These are phyloP conservation scores for Solanum neorickii DNA, from an alignment of 257 asterid species.

Conservation along the genomic window DNA sequence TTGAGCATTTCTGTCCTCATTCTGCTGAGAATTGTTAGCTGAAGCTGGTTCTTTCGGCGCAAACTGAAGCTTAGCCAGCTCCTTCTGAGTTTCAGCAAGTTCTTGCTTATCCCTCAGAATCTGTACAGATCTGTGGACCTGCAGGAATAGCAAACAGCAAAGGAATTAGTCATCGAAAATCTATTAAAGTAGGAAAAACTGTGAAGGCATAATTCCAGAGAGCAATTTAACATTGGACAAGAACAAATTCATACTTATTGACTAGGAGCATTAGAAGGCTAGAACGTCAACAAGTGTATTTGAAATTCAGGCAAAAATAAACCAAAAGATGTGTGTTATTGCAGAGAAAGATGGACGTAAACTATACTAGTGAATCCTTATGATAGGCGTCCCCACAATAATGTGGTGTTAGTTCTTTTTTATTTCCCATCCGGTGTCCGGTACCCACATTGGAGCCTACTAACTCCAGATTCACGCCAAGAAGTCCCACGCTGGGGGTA, in stretches of 20 bases:
- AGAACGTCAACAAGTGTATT: neutral
- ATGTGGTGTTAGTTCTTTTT: neutral
- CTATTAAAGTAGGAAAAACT: neutral
- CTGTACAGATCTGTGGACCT: conserved; percentile 12
- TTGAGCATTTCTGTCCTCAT: conserved; percentile 2
- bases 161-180: neutral
- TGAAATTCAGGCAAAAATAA: neutral
- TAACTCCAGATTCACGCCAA: too few species aligned
- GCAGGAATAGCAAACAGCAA: neutral
- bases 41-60: neutral
- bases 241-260: neutral
- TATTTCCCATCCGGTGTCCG: neutral
- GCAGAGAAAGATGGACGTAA: neutral
- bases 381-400: neutral
- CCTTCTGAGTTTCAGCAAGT: conserved; percentile 11
- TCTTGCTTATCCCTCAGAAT: conserved; percentile 12
- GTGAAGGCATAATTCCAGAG: neutral
- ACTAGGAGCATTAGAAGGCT: neutral
- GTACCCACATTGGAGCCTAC: too few species aligned
- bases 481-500: too few species aligned
- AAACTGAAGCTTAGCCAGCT: conserved; percentile 12
- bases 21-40: conserved; percentile 7
- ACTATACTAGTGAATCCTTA: neutral
- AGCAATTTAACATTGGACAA: neutral
- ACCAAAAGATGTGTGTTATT: neutral